A percentile compares a stretch with the other conserved stretches of the same genome.
phyloP scores from a whole-genome alignment of 2,329 filamentous ascomycete genomes.

The Fusarium aywerte region DNA sequence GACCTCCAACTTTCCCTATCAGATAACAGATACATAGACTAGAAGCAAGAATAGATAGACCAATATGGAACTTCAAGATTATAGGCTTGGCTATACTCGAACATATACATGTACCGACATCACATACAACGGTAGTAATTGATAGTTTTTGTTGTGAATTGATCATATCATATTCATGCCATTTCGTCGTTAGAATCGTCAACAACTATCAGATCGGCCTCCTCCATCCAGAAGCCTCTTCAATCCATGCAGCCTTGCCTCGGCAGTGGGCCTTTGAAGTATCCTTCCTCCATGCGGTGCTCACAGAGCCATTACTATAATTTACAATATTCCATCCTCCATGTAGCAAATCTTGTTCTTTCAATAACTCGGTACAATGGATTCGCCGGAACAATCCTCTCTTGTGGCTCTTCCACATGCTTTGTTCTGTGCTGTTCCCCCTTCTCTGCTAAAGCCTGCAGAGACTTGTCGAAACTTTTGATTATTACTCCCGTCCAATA shows the following conservation, averaged over 20 bases:
- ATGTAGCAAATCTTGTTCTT: constrained; percentile 22
- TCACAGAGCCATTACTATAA: constrained; percentile 42
- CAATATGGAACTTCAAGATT: not conserved
- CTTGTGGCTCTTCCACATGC: constrained; percentile 29
- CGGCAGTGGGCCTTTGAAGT: constrained; percentile 14
- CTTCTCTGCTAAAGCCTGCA: constrained; percentile 37
- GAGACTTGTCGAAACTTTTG: constrained; percentile 39
- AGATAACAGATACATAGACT: not conserved
- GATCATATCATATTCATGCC: constrained; percentile 51
- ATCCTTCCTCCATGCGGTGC: constrained; percentile 19
- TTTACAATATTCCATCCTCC: constrained; percentile 42
- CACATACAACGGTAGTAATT: not conserved
- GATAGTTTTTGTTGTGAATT: constrained; percentile 35
- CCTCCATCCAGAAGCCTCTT: constrained; percentile 24
- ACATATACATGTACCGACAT: not conserved
- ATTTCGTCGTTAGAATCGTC: constrained; percentile 49
- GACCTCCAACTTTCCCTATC: constrained; percentile 13
- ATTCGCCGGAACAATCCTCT: constrained; percentile 29
- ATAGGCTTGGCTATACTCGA: not conserved
- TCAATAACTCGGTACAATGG: constrained; percentile 35
- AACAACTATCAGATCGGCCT: constrained; percentile 45
- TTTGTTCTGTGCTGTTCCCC: constrained; percentile 31
- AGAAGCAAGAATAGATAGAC: not conserved
- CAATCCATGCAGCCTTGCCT: constrained; percentile 17
- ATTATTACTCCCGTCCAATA: constrained; percentile 45